phyloP scores from a whole-genome alignment of 306 rosid species.

The Lathyrus tuberosus region DNA sequence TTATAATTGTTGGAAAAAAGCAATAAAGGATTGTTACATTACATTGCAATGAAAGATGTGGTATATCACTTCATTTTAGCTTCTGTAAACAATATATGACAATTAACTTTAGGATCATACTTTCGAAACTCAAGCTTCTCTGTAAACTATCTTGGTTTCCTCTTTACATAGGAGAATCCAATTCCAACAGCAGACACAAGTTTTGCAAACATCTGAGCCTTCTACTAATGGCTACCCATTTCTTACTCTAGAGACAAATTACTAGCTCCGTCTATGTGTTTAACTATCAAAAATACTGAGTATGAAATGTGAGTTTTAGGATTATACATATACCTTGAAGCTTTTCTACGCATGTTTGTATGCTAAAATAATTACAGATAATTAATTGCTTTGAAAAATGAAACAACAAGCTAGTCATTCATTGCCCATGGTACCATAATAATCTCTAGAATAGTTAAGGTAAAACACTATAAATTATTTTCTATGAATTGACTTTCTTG shows the following conservation, averaged over 20 bases:
- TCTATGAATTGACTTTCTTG: no score
- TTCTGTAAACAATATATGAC: constrained; percentile 87
- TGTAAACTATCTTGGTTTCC: constrained; percentile 73
- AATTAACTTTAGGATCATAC: constrained; percentile 83
- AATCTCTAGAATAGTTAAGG: no score
- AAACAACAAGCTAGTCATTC: no score
- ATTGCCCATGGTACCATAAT: no score
- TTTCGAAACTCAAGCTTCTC: constrained; percentile 93
- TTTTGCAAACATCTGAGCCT: constrained; percentile 77
- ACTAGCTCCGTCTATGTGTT: no score
- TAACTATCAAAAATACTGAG: no score
- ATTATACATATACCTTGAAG: no score
- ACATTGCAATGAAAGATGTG: neutral
- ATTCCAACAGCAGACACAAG: constrained; percentile 94
- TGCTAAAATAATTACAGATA: no score
- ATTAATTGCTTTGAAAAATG: no score
- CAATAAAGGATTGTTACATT: constrained; percentile 8
- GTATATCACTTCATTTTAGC: constrained; percentile 65
- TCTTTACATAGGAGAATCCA: constrained; percentile 95
- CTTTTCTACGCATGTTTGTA: no score
- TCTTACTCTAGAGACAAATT: constrained; percentile 36
- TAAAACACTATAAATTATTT: no score
- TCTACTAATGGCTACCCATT: constrained; percentile 91
- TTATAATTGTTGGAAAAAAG: neutral
- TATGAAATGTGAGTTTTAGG: no score